A percentile compares a stretch with the other conserved stretches of the same genome.
phyloP scores from a whole-genome alignment of 2,329 filamentous ascomycete species.

The Aspergillus cejpii region DNA sequence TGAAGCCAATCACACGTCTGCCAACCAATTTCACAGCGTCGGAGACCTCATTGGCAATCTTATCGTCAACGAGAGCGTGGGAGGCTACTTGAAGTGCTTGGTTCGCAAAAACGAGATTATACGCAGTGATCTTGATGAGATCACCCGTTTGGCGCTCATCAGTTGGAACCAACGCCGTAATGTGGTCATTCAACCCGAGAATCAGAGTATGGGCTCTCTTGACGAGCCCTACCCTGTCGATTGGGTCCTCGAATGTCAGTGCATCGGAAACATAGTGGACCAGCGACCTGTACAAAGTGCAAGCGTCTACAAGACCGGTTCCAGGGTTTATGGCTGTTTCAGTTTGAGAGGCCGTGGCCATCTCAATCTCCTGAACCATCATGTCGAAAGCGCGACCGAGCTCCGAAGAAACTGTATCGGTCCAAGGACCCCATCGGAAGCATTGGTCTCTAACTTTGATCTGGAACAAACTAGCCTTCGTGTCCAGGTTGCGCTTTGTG shows the following conservation, averaged over 20 bases:
- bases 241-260: conserved; percentile 49
- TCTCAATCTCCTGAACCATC: conserved; percentile 24
- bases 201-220: conserved; percentile 32
- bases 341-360: conserved; percentile 2
- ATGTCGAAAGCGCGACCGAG: conserved; percentile 34
- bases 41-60: conserved; percentile 20
- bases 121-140: conserved; percentile 23
- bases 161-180: conserved; percentile 17
- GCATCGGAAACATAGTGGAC: conserved; percentile 45
- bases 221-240: conserved; percentile 48
- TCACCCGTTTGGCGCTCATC: conserved; percentile 14
- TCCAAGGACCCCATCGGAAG: conserved; percentile 50
- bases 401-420: conserved; percentile 48
- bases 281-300: conserved; percentile 37
- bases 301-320: background rate
- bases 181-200: conserved; percentile 35
- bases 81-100: conserved; percentile 35
- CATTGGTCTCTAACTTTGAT: conserved; percentile 33
- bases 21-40: conserved; percentile 32
- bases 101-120: conserved; percentile 35
- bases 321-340: conserved; percentile 5
- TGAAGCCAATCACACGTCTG: conserved; percentile 30
- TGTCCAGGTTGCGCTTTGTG: conserved; percentile 40
- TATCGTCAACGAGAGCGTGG: conserved; percentile 26
- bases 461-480: conserved; percentile 32